Percentiles rank a stretch among this genome's conserved stretches.
Conservation (phyloP, 1,139 yeast species). For the Tardiomyces depauwii region DNA sequence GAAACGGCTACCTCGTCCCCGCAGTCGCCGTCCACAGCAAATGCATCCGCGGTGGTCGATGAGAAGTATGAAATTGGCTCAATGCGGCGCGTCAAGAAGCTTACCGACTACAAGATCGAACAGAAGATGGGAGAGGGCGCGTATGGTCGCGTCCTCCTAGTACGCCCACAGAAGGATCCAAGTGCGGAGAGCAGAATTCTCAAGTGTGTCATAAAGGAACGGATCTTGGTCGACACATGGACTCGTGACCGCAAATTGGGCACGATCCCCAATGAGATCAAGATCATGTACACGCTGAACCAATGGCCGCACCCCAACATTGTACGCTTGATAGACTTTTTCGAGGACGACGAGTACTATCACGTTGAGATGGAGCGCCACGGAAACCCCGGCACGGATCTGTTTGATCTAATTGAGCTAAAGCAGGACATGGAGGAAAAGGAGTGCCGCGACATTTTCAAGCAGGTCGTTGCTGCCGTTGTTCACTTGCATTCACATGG, state of each 20-base stretch:
- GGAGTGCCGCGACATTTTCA: constrained; percentile 68
- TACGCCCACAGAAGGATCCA: constrained; percentile 53
- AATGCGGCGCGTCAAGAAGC: constrained; percentile 39
- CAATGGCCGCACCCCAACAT: constrained; percentile 78
- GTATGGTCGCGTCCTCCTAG: constrained; percentile 83
- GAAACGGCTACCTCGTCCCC: constrained; percentile 5
- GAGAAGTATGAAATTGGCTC: constrained; percentile 20
- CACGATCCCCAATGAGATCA: constrained; percentile 90
- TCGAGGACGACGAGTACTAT: constrained; percentile 81
- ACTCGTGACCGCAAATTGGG: constrained; percentile 84
- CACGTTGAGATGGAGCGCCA: constrained; percentile 87
- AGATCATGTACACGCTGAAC: constrained; percentile 66
- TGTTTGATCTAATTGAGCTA: constrained; percentile 83
- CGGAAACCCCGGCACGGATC: constrained; percentile 80
- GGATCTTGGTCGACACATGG: constrained; percentile 95
- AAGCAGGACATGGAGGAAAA: constrained; percentile 65
- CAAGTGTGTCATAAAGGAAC: constrained; percentile 82
- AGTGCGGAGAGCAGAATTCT: constrained; percentile 53
- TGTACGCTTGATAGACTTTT: constrained; percentile 73
- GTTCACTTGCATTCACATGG: constrained; percentile 76
- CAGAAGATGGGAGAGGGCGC: constrained; percentile 94
- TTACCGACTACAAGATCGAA: constrained; percentile 56
- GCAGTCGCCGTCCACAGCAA: constrained; percentile 1
- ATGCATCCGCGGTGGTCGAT: not conserved
- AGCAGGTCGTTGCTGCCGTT: constrained; percentile 68